Base-by-base conservation (phyloP, 192 early-diverging fungal genomes). In the Thoreauomyces humboldtii region DNA sequence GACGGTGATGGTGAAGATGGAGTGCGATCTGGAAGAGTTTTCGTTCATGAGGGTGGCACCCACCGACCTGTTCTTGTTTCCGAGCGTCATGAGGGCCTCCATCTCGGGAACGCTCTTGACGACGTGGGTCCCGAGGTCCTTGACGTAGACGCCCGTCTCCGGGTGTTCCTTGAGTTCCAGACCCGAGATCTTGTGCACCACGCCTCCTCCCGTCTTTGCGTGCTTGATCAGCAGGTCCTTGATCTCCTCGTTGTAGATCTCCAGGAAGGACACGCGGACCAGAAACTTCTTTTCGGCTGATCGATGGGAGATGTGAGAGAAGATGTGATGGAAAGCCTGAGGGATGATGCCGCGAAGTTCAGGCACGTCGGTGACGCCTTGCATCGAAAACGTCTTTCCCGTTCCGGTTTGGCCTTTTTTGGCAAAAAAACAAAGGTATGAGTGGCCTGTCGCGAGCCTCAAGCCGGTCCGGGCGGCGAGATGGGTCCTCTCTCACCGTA, bases 241-340 rank as follows among this genome's bases (percentile, higher is more conserved):
- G 54, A 96, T 92, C 50, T 86, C 86, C 72, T 96, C 94, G 69
- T 96, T 94, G 81, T 96, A 96, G 68, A 94, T 94, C 59, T 96
- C 92, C 50, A 96, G 87, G 61, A 93, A 94, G 0, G 92, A 93
- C 6, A 90, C 93, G 37, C 87, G 82, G 70, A 92, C 85, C 42
- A 94, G 38, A 87, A 76, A 79, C 82, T 91, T 74, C 78, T 82
- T 9, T 70, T 67, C 69, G n/a, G 75, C 57, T 35, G 68, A 45
- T 7, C 29, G 81, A 25, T 57, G 51, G 14, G 67, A 45, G 78
- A 68, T 90, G 59, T 86, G 74, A 3, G 70, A 31, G 68, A 87
- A 87, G 25, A 87, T 82, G 66, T 87, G 85, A 36, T 84, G 85
- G 58, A 87, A 86, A 12, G 85, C 70, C 61, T 82, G 88, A 7